These are phyloP conservation scores for Fraxinus dipetala DNA, from an alignment of 305 asterid genomes.

Conservation along the genomic window DNA sequence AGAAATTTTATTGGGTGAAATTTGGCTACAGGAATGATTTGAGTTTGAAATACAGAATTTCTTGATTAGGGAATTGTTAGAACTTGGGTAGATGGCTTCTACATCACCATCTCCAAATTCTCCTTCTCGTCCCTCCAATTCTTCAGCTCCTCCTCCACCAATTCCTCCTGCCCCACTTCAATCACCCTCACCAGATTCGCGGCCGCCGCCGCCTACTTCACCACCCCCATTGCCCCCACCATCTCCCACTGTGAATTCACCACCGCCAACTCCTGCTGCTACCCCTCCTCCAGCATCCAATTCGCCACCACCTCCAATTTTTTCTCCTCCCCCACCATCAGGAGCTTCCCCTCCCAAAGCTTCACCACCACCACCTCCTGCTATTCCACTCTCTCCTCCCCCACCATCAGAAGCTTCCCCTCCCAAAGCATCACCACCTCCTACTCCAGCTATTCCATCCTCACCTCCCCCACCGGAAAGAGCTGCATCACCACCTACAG, in stretches of 20 bases:
- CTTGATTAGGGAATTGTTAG: background rate
- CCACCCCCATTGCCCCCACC: constrained; percentile 32
- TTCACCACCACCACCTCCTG: constrained; percentile 39
- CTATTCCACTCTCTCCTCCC: constrained; percentile 41
- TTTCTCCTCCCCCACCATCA: constrained; percentile 44
- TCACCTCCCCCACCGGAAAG: constrained; percentile 49
- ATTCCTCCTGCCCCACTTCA: constrained; percentile 45
- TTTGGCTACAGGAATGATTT: constrained; percentile 16
- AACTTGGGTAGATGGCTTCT: background rate
- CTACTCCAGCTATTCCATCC: constrained; percentile 38
- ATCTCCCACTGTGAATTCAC: constrained; percentile 24
- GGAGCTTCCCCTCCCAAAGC: constrained; percentile 34
- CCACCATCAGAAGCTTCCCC: constrained; percentile 38
- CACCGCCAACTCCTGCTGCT: constrained; percentile 25
- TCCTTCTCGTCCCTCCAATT: constrained; percentile 9
- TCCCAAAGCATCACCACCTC: constrained; percentile 41
- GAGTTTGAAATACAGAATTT: background rate
- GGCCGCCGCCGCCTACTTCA: constrained; percentile 24
- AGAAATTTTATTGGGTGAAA: constrained; percentile 18
- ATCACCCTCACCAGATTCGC: constrained; percentile 24
- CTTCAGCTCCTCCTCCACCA: constrained; percentile 51
- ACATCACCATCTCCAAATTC: constrained; percentile 46
- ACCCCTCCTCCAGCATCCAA: constrained; percentile 36
- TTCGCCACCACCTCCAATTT: constrained; percentile 33
- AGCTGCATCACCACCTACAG: constrained; percentile 38